Conservation (phyloP, 306 rosid species). For the Castanea crenata region DNA sequence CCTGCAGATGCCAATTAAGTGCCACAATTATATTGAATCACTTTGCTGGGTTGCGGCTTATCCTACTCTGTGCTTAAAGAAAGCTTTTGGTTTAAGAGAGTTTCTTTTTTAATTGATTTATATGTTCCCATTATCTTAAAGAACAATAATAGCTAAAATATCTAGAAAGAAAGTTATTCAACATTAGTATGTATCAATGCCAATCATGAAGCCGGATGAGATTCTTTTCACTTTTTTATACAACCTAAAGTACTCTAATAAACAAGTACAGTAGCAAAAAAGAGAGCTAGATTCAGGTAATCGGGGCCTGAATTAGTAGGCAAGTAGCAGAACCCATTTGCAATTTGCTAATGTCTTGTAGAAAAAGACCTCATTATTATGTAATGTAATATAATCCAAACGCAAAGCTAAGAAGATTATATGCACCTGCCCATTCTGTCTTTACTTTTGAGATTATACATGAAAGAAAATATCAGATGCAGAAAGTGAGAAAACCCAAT, state of each 20-base stretch:
- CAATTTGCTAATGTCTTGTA: neutral
- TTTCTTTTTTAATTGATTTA: too few species aligned
- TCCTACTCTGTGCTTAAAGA: too few species aligned
- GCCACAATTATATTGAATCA: too few species aligned
- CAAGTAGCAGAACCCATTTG: neutral
- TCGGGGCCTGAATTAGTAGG: neutral
- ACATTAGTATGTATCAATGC: neutral
- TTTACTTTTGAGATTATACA: too few species aligned
- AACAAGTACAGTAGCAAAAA: neutral
- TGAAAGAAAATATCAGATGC: too few species aligned
- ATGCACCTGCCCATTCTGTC: too few species aligned
- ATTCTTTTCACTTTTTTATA: neutral
- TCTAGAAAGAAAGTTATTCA: neutral
- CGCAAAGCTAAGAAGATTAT: too few species aligned
- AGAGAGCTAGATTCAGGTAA: neutral
- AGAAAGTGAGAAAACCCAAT: too few species aligned
- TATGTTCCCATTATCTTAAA: neutral
- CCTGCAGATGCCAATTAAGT: too few species aligned
- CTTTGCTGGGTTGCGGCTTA: too few species aligned
- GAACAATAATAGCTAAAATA: neutral
- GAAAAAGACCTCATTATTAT: neutral
- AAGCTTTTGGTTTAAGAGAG: too few species aligned
- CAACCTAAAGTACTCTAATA: neutral
- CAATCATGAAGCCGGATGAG: neutral
- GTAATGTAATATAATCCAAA: too few species aligned